phyloP scores from a whole-genome alignment of 768 basidiomycete genomes.

The Chalciporus pseudorubinellus region DNA sequence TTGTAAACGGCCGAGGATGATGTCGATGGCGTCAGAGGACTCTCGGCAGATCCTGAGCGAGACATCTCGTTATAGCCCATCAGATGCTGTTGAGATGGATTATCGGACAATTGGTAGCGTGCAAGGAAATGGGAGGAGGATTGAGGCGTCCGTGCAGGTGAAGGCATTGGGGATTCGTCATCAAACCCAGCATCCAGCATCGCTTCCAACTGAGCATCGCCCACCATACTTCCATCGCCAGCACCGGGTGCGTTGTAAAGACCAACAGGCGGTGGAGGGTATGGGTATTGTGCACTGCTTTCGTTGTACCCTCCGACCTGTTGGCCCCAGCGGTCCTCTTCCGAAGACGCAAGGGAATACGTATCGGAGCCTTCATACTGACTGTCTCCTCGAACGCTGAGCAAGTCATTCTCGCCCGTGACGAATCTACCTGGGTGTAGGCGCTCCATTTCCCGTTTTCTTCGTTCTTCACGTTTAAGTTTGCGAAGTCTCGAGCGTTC shows the following conservation, averaged over 20 bases:
- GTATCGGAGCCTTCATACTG: conserved; percentile 82
- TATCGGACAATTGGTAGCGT: conserved; percentile 67
- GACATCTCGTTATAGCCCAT: conserved; percentile 54
- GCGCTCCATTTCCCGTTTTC: conserved; percentile 79
- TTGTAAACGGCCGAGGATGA: conserved; percentile 33
- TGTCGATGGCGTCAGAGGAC: conserved; percentile 25
- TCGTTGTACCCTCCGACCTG: conserved; percentile 98
- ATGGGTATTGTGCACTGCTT: conserved; percentile 71
- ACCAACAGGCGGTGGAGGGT: conserved; percentile 83
- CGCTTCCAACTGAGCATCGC: conserved; percentile 77
- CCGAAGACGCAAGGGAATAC: conserved; percentile 76
- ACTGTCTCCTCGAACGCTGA: conserved; percentile 56
- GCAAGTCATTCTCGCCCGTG: conserved; percentile 58
- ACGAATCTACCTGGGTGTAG: conserved; percentile 67
- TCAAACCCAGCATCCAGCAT: conserved; percentile 94
- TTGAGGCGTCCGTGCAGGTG: conserved; percentile 38
- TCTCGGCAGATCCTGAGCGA: conserved; percentile 41
- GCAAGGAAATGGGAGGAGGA: conserved; percentile 39
- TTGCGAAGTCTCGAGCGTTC: conserved; percentile 93
- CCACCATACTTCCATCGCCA: conserved; percentile 44
- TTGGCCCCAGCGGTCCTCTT: conserved; percentile 93
- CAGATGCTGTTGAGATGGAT: conserved; percentile 34
- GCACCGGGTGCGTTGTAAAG: conserved; percentile 42
- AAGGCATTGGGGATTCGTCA: conserved; percentile 47
- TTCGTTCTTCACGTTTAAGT: conserved; percentile 79